phyloP scores from a whole-genome alignment of 2,329 filamentous ascomycete species.

The Botrytis deweyae region DNA sequence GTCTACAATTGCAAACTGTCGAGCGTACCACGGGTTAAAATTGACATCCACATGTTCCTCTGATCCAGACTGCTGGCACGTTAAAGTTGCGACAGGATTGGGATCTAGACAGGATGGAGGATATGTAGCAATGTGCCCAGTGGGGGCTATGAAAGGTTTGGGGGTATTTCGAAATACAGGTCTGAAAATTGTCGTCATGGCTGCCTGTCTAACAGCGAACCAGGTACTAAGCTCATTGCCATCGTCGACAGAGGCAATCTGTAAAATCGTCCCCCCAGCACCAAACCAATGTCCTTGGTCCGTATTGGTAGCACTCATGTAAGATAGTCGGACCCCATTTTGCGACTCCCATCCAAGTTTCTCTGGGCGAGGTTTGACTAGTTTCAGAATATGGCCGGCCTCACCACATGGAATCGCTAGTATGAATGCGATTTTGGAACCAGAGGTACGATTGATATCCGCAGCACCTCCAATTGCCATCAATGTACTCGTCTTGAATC shows the following conservation, averaged over 20 bases:
- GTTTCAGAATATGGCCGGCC: slow-evolving; percentile 36
- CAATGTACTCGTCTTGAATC: slow-evolving; percentile 26
- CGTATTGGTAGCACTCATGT: slow-evolving; percentile 27
- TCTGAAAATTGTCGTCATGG: slow-evolving; percentile 46
- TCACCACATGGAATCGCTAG: slow-evolving; percentile 36
- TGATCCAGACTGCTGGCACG: slow-evolving; percentile 52
- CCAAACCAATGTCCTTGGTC: slow-evolving; percentile 38
- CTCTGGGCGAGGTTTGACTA: slow-evolving; percentile 34
- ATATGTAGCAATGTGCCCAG: slow-evolving; percentile 24
- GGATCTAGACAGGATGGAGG: slow-evolving; percentile 53
- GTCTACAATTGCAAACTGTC: slow-evolving; percentile 66
- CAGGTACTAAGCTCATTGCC: slow-evolving; percentile 42
- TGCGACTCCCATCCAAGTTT: slow-evolving; percentile 35
- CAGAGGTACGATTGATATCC: slow-evolving; percentile 28
- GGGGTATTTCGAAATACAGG: slow-evolving; percentile 31
- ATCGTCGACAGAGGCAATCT: slow-evolving; percentile 46
- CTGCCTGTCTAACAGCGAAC: slow-evolving; percentile 48
- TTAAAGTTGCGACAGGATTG: slow-evolving; percentile 55
- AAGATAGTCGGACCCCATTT: slow-evolving; percentile 28
- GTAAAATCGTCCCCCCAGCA: slow-evolving; percentile 47
- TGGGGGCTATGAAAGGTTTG: slow-evolving; percentile 20
- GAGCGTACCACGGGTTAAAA: slow-evolving; percentile 61
- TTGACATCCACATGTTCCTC: slow-evolving; percentile 59
- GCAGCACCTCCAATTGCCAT: slow-evolving; percentile 31
- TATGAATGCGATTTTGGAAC: slow-evolving; percentile 27